Evolutionary conservation across 2,329 filamentous ascomycete genomes (phyloP).

Genomic region (Fusarium gaditjirri): DNA sequence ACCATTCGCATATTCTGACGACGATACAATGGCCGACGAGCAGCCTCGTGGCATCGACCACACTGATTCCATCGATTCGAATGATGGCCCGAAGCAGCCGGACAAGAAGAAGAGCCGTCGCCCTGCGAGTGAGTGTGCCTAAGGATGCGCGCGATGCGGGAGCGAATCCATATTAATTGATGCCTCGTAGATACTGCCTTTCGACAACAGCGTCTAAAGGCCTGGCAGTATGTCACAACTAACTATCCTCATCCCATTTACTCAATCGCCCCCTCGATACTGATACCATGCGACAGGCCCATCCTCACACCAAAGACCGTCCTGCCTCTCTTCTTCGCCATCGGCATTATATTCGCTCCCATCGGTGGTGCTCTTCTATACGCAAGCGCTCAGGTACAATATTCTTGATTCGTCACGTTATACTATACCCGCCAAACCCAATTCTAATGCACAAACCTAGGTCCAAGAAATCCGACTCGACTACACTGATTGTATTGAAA

Average conservation of each 20-base stretch:
- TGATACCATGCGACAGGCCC: conserved; percentile 68
- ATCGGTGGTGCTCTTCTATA: conserved; percentile 89
- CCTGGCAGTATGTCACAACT: conserved; percentile 85
- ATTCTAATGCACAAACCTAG: conserved; percentile 55
- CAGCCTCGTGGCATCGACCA: conserved; percentile 55
- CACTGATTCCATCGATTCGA: conserved; percentile 65
- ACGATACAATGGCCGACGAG: conserved; percentile 59
- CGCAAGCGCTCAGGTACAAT: conserved; percentile 78
- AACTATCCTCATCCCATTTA: conserved; percentile 46
- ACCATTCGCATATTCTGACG: conserved; percentile 24
- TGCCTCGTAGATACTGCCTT: conserved; percentile 84
- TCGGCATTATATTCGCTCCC: conserved; percentile 92
- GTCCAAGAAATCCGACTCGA: conserved; percentile 92
- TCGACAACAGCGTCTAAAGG: conserved; percentile 94
- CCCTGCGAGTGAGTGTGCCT: conserved; percentile 77
- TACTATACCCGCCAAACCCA: background rate
- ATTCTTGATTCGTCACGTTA: background rate
- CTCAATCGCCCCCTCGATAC: conserved; percentile 38
- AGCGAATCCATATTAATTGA: conserved; percentile 31
- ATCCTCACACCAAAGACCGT: conserved; percentile 96
- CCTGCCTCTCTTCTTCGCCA: conserved; percentile 87
- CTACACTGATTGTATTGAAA: conserved; percentile 79
- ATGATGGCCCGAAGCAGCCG: conserved; percentile 64
- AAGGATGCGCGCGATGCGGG: conserved; percentile 7
- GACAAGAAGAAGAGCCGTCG: conserved; percentile 91